These are phyloP conservation scores for Talaromyces sp. DNA, from an alignment of 2,329 filamentous ascomycete genomes.

Conservation along the genomic window DNA sequence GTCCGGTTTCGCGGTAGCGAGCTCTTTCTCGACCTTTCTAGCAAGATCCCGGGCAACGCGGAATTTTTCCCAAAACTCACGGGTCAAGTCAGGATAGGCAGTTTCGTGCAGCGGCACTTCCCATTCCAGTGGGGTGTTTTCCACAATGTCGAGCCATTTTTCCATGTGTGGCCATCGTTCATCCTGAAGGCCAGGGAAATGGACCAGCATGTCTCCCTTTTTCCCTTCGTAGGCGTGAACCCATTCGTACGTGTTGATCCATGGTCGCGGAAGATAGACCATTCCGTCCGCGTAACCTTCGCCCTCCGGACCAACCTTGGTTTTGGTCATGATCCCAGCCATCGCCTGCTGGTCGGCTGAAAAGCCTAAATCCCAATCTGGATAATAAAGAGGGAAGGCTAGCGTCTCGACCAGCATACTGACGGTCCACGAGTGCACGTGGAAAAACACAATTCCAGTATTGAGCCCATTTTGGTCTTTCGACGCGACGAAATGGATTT, in stretches of 20 bases:
- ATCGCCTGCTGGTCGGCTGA: slow-evolving; percentile 19
- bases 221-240: slow-evolving; percentile 20
- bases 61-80: slow-evolving; percentile 18
- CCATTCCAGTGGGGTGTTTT: slow-evolving; percentile 16
- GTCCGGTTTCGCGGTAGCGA: slow-evolving; percentile 13
- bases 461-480: slow-evolving; percentile 28
- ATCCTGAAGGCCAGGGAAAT: slow-evolving; percentile 23
- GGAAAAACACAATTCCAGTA: slow-evolving; percentile 26
- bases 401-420: slow-evolving; percentile 21
- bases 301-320: slow-evolving; percentile 12
- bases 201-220: slow-evolving; percentile 24
- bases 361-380: slow-evolving; percentile 14
- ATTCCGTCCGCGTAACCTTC: slow-evolving; percentile 14
- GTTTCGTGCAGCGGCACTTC: slow-evolving; percentile 19
- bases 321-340: slow-evolving; percentile 16
- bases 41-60: slow-evolving; percentile 14
- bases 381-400: slow-evolving; percentile 19
- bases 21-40: slow-evolving; percentile 9
- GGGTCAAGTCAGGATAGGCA: slow-evolving; percentile 14
- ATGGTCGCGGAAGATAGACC: slow-evolving; percentile 17
- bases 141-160: slow-evolving; percentile 20
- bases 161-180: slow-evolving; percentile 21
- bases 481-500: slow-evolving; percentile 24
- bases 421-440: slow-evolving; percentile 26
- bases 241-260: slow-evolving; percentile 25